Evolutionary conservation across 2,329 filamentous ascomycete species (phyloP).

Genomic region (Meredithiella fracta): DNA sequence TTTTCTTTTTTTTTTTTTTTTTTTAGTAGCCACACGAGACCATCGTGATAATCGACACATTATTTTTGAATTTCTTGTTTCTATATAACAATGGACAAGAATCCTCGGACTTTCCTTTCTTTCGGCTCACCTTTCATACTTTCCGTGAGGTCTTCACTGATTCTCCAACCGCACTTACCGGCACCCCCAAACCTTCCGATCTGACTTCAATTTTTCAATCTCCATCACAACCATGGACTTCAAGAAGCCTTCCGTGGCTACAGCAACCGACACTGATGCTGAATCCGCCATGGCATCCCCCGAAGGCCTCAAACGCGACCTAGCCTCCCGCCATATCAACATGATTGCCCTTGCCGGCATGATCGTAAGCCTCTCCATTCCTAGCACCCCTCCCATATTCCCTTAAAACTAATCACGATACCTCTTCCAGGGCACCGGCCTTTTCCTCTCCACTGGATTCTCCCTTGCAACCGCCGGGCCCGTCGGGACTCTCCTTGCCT

Average conservation of each 20-base stretch:
- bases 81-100: no score
- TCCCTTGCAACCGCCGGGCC: conserved; percentile 32
- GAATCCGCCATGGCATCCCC: background rate
- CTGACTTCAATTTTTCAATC: background rate
- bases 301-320: conserved; percentile 14
- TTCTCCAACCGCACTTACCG: background rate
- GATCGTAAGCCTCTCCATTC: conserved; percentile 7
- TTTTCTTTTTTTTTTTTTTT: no score
- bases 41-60: no score
- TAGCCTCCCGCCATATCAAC: conserved; percentile 20
- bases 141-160: background rate
- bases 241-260: background rate
- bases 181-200: background rate
- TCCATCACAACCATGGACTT: background rate
- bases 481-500: conserved; percentile 24
- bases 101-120: background rate
- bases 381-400: background rate
- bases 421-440: conserved; percentile 22
- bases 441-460: conserved; percentile 36
- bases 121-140: background rate
- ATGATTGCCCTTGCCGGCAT: conserved; percentile 26
- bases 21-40: no score
- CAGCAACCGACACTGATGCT: background rate
- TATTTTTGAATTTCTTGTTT: no score
- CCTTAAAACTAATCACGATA: background rate